A percentile compares a stretch with the other conserved stretches of the same genome.
Evolutionary conservation across 1,284 basidiomycete species (phyloP).

Genomic region (Cryptococcus wingfieldii): DNA sequence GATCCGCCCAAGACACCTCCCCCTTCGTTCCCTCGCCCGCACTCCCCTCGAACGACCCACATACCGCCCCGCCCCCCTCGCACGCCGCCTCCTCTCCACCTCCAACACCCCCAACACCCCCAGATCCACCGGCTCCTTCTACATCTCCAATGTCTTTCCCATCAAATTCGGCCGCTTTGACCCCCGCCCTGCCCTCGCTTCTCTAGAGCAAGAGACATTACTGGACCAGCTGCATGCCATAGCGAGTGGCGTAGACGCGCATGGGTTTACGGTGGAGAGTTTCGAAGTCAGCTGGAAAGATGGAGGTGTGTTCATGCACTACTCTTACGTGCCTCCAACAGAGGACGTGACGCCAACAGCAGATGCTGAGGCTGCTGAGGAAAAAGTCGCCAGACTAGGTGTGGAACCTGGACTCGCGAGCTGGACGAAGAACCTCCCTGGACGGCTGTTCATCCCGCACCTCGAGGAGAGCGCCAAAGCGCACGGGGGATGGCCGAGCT

Average conservation of each 20-base stretch:
- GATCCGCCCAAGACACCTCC: background rate
- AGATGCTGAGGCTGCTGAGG: background rate
- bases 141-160: slow-evolving; percentile 48
- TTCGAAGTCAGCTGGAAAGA: slow-evolving; percentile 46
- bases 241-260: slow-evolving; percentile 26
- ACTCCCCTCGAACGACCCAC: background rate
- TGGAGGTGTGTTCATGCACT: slow-evolving; percentile 74
- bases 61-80: background rate
- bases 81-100: background rate
- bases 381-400: background rate
- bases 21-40: background rate
- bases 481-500: slow-evolving; percentile 45
- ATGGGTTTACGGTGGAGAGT: slow-evolving; percentile 44
- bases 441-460: slow-evolving; percentile 38
- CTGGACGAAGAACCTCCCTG: slow-evolving; percentile 20
- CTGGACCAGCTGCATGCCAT: slow-evolving; percentile 45
- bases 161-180: slow-evolving; percentile 43
- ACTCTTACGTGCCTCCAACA: slow-evolving; percentile 58
- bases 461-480: slow-evolving; percentile 34
- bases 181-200: slow-evolving; percentile 32
- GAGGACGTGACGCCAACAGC: background rate
- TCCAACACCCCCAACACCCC: background rate
- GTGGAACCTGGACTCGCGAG: background rate
- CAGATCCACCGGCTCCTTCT: slow-evolving; percentile 22
- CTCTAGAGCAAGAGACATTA: slow-evolving; percentile 40